Base-by-base conservation (phyloP, 164 flowering plant genomes). In the Chimonanthus praecox region DNA sequence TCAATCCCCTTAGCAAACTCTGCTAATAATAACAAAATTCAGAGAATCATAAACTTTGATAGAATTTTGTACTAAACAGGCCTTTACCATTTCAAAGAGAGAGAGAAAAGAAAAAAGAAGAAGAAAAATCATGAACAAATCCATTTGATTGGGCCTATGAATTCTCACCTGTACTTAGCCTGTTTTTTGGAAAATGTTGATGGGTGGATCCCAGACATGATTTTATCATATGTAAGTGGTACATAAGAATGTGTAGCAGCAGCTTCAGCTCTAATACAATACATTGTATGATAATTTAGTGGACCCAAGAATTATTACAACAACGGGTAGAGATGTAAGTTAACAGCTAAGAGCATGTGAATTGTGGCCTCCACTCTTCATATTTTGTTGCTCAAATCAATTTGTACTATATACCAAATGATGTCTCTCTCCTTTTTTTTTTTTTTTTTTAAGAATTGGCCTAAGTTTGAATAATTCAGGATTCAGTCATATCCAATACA, bases 281-380 rank as follows among this genome's bases (percentile, higher is more conserved):
- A 54, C 5, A 54, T 54, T 13, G 16, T 54, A 54, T 54, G 61
- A 6, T n/a, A 47, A 62, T 33, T 33, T 33, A 33, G 33, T 33
- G 45, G 48, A 47, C 11, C 16, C 46, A 20, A 54, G 51, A 54
- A 66, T 73, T 51, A 66, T 73, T 10, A 66, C 7, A 47, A 51
- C 70, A 67, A 47, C 48, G n/a, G 44, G 66, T 63, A n/a, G 6
- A 5, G 6, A 5, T 67, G 18, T 6, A 13, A 18, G 46, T 47
- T 48, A 48, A 67, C 70, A 67, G 70, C 70, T 67, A 47, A 15
- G 58, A 8, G 21, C 54, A 67, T 67, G 70, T 47, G 70, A 16
- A 13, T 67, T 6, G 43, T 50, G 70, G 7, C 49, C 9, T 46
- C 48, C 49, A 46, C 5, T 54, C 11, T 33, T 33, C 33, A 54